These are phyloP conservation scores for Paramecium primaurelia DNA, from an alignment of 73 alveolate species.

Conservation along the genomic window DNA sequence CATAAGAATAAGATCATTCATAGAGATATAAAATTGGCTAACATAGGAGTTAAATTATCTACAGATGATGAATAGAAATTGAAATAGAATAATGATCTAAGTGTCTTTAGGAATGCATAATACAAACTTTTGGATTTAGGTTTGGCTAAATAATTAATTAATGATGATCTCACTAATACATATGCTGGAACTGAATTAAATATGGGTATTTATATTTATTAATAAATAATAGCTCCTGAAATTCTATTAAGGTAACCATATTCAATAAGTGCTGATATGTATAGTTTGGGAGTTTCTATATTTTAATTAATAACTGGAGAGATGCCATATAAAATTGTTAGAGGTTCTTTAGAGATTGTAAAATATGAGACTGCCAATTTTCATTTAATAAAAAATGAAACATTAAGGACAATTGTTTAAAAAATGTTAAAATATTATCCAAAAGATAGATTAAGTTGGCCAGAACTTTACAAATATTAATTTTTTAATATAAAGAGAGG, in stretches of 20 bases:
- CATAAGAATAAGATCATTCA: neutral
- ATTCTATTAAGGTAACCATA: neutral
- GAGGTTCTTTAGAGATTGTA: neutral
- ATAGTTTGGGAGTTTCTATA: neutral
- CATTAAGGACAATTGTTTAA: neutral
- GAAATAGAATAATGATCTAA: neutral
- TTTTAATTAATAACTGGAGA: neutral
- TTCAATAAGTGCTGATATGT: neutral
- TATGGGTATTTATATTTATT: neutral
- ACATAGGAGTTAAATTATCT: neutral
- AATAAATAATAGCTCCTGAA: conserved; percentile 14
- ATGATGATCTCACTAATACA: neutral
- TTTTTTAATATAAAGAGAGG: neutral
- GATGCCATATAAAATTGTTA: neutral
- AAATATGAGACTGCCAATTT: neutral
- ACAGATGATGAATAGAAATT: neutral
- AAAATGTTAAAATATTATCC: neutral
- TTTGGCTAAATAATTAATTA: neutral
- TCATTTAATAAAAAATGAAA: neutral
- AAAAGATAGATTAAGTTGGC: neutral
- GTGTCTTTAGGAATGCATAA: neutral
- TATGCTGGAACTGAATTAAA: neutral
- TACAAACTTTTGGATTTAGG: conserved; percentile 5
- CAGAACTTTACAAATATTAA: neutral
- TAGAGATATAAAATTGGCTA: conserved; percentile 8